Evolutionary conservation across 176 grass and related monocot species (phyloP).

Genomic region (Oryza glaberrima): DNA sequence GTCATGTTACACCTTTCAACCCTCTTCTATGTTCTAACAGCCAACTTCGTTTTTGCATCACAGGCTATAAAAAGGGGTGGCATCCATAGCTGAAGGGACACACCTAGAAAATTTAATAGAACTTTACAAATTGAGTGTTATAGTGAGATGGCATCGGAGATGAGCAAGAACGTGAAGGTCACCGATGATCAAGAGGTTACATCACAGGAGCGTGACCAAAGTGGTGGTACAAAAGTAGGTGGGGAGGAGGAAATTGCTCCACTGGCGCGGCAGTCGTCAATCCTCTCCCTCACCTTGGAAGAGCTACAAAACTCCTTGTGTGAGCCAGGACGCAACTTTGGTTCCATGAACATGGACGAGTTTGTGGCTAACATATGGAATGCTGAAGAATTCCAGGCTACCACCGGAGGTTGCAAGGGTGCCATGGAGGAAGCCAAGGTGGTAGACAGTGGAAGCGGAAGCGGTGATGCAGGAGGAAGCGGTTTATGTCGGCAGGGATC

Average conservation of each 20-base stretch:
- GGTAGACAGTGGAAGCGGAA: neutral
- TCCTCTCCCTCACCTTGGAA: conserved; percentile 77
- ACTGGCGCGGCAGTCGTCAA: conserved; percentile 59
- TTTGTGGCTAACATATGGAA: conserved; percentile 97
- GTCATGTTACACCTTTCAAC: neutral
- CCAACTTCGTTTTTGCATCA: conserved; percentile 13
- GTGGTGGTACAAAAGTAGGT: neutral
- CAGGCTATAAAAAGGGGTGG: conserved; percentile 36
- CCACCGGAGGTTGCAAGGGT: neutral
- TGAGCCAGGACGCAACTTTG: conserved; percentile 81
- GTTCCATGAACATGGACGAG: conserved; percentile 99
- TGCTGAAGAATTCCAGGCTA: conserved; percentile 74
- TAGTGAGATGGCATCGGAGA: conserved; percentile 43
- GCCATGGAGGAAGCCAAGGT: neutral
- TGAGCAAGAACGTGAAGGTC: conserved; percentile 42
- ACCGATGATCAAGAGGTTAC: conserved; percentile 71
- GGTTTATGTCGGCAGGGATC: conserved; percentile 69
- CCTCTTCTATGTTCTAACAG: conserved; percentile 6
- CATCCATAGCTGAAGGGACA: neutral
- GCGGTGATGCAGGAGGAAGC: neutral
- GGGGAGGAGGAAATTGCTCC: conserved; percentile 33
- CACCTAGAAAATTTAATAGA: neutral
- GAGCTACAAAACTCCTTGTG: conserved; percentile 84
- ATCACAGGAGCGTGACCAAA: conserved; percentile 57
- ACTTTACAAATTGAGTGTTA: neutral